Evolutionary conservation across 2,329 filamentous ascomycete species (phyloP).

Genomic region (Graphilbum ipis-grandicollis): DNA sequence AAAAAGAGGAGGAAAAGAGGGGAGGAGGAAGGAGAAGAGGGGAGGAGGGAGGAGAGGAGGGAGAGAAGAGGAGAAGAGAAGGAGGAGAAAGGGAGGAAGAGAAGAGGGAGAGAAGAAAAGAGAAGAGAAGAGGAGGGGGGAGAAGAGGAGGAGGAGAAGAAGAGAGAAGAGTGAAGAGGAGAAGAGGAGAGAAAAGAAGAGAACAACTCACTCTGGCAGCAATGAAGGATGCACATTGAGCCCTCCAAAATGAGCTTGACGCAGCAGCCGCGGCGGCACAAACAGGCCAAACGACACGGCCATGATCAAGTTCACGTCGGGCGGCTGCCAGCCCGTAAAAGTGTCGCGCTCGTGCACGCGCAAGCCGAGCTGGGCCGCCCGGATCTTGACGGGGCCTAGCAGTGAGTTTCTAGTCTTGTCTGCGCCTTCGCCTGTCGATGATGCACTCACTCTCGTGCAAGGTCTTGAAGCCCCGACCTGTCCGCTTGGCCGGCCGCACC

Average conservation of each 20-base stretch:
- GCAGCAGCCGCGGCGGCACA: slow-evolving; percentile 61
- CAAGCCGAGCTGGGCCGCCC: slow-evolving; percentile 47
- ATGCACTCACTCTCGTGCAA: slow-evolving; percentile 47
- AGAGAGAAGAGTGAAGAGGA: not conserved
- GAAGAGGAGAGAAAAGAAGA: not conserved
- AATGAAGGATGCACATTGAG: slow-evolving; percentile 89
- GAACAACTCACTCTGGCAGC: slow-evolving; percentile 52
- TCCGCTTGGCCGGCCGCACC: slow-evolving; percentile 60
- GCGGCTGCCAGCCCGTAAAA: slow-evolving; percentile 57
- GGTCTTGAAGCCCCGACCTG: slow-evolving; percentile 55
- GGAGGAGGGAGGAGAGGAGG: not conserved
- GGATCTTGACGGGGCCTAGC: slow-evolving; percentile 48
- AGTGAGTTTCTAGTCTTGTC: too few relatives aligned
- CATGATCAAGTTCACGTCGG: slow-evolving; percentile 55
- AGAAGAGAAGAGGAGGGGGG: not conserved
- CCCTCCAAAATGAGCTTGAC: slow-evolving; percentile 59
- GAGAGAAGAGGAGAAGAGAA: not conserved
- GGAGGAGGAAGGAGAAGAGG: not conserved
- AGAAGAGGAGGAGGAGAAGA: not conserved
- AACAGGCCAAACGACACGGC: slow-evolving; percentile 92
- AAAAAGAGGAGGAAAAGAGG: not conserved
- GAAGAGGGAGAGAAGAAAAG: not conserved
- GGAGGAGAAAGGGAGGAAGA: not conserved
- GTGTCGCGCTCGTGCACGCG: slow-evolving; percentile 60
- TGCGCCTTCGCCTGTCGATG: too few relatives aligned